These are phyloP conservation scores for Dictyostelium brefeldianum DNA, from an alignment of 78 protist species.

Conservation along the genomic window DNA sequence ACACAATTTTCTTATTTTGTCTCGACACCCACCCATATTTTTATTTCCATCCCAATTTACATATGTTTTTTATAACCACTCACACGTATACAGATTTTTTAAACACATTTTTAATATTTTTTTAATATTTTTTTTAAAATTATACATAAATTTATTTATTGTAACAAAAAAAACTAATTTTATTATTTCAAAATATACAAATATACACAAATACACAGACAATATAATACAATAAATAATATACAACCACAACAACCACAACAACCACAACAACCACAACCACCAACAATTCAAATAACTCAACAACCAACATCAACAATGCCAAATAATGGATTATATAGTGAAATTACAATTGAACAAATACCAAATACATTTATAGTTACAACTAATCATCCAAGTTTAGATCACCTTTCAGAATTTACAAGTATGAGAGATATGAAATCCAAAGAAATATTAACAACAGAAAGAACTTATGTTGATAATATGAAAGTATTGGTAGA, in stretches of 20 bases:
- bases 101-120: neutral
- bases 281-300: neutral
- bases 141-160: neutral
- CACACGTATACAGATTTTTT: neutral
- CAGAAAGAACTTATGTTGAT: conserved; percentile 74
- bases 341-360: neutral
- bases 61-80: too few species aligned
- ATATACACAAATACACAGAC: too few species aligned
- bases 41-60: too few species aligned
- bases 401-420: conserved; percentile 44
- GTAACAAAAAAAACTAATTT: neutral
- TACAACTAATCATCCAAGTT: conserved; percentile 28
- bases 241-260: too few species aligned
- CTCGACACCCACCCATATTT: too few species aligned
- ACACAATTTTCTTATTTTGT: too few species aligned
- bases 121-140: neutral
- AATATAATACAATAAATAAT: too few species aligned
- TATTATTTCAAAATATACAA: neutral
- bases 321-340: neutral
- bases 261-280: neutral
- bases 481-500: conserved; percentile 70
- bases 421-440: conserved; percentile 57
- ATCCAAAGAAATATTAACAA: conserved; percentile 62
- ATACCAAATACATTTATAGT: neutral
- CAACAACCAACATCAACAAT: neutral